Evolutionary conservation across 2,329 filamentous ascomycete genomes (phyloP).

Genomic region (Paraconiothyrium sp.): DNA sequence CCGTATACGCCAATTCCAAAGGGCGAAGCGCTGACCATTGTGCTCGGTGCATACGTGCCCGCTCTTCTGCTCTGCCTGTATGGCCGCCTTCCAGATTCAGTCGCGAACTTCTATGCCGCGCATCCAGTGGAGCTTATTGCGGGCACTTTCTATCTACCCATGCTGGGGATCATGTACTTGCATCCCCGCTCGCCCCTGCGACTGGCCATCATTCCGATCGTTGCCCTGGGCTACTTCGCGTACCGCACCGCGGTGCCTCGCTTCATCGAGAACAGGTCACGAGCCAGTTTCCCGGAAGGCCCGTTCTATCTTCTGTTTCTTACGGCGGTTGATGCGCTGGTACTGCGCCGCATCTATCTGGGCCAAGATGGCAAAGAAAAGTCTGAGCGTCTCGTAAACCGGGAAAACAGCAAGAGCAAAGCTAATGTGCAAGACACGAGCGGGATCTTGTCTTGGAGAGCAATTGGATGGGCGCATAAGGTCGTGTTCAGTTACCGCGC

Average conservation of each 20-base stretch:
- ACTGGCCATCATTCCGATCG: constrained; percentile 10
- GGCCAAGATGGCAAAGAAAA: constrained; percentile 9
- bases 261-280: constrained; percentile 9
- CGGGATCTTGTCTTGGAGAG: constrained; percentile 5
- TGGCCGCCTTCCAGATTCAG: constrained; percentile 1
- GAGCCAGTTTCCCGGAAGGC: constrained; percentile 3
- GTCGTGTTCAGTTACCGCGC: constrained; percentile 7
- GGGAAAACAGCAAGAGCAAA: not conserved
- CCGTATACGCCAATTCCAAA: constrained; percentile 5
- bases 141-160: constrained; percentile 4
- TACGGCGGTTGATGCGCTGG: not conserved
- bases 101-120: constrained; percentile 7
- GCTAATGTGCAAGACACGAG: constrained; percentile 1
- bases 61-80: constrained; percentile 5
- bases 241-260: constrained; percentile 5
- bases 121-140: constrained; percentile 9
- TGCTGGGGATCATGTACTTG: constrained; percentile 8
- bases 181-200: constrained; percentile 12
- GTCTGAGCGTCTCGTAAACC: constrained; percentile 6
- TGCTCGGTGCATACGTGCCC: constrained; percentile 5
- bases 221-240: constrained; percentile 10
- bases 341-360: constrained; percentile 6
- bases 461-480: not conserved
- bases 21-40: constrained; percentile 6
- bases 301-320: constrained; percentile 8